Evolutionary conservation across 768 basidiomycete genomes (phyloP), one percentile per base, ranked within the genome.

Genomic region (Tricholoma matsutake): DNA sequence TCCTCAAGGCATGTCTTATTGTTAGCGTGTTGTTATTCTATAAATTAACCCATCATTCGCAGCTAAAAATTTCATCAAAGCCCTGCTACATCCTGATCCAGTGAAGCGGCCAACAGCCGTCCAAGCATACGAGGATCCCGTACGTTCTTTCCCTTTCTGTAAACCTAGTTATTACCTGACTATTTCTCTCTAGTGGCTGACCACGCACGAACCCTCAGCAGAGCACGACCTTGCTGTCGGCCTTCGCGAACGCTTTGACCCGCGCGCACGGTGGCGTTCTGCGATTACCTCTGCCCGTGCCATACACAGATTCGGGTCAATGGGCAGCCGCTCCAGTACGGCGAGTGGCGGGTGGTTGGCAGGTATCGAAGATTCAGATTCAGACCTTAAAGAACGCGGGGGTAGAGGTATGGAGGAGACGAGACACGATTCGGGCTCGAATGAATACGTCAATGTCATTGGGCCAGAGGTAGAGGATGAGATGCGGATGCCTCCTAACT

Each of bases 51-150:
- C 54, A 32, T 7, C 16, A n/a, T 57, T 54, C 52, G 25, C 61
- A 94, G 96, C 94, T 10, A 98, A 96, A 70, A 75, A 81, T 28
- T 98, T 99, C 68, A 90, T 98, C 69, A 81, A 77, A 64, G 71
- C 78, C 0, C 75, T 97, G 25, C 78, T 98, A 6, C 81, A 86
- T 56, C 81, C 89, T 0, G 85, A 96, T 67, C 89, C 95, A 0
- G 64, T 72, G 0, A 75, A 83, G 59, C 85, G 97, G 29, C 88
- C 86, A 0, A 91, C 92, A 0, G 91, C 93, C 0, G 76, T 76
- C 1, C 79, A 92, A 63, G 95, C 94, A 1, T 76, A 88, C 6
- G 68, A 77, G 14, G 82, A 93, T 70, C 80, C 84, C 18, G 91
- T 92, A 63, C 59, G 85, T 74, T 37, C 16, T 10, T 7, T 25